phyloP scores from a whole-genome alignment of 306 rosid genomes.

The Cicer cuneatum region DNA sequence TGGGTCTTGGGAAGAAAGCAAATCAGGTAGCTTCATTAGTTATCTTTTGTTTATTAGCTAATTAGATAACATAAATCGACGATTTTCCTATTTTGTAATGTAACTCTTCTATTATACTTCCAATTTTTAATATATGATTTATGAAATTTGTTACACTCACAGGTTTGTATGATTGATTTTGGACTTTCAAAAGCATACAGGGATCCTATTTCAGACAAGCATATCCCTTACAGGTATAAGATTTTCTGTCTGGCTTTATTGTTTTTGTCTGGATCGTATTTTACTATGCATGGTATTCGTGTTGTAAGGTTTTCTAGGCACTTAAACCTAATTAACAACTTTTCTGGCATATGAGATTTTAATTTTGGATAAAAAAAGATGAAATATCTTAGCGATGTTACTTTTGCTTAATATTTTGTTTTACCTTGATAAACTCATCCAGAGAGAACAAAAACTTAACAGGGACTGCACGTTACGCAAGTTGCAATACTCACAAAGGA shows the following conservation, averaged over 20 bases:
- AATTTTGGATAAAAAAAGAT: not conserved
- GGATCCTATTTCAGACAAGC: slow-evolving; percentile 69
- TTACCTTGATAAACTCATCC: slow-evolving; percentile 49
- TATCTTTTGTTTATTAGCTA: slow-evolving; percentile 10
- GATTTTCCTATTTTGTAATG: not conserved
- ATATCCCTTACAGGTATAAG: slow-evolving; percentile 74
- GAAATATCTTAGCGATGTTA: not conserved
- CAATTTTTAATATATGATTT: slow-evolving; percentile 6
- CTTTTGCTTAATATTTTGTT: slow-evolving; percentile 39
- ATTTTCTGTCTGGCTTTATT: not conserved
- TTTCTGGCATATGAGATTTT: not conserved
- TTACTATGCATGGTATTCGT: slow-evolving; percentile 16
- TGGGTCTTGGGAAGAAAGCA: slow-evolving; percentile 96
- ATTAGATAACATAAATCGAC: not conserved
- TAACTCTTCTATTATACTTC: slow-evolving; percentile 19
- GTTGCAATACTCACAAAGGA: slow-evolving; percentile 76
- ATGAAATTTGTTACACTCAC: slow-evolving; percentile 29
- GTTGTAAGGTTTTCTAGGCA: not conserved
- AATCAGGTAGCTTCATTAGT: slow-evolving; percentile 63
- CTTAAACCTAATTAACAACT: not conserved
- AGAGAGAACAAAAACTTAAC: slow-evolving; percentile 83
- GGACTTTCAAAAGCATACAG: slow-evolving; percentile 75
- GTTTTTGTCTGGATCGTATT: not conserved
- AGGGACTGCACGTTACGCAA: slow-evolving; percentile 87
- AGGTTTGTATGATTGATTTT: slow-evolving; percentile 81